phyloP scores from a whole-genome alignment of 352 stramenopile genomes.

The Thalassiosira hispida region DNA sequence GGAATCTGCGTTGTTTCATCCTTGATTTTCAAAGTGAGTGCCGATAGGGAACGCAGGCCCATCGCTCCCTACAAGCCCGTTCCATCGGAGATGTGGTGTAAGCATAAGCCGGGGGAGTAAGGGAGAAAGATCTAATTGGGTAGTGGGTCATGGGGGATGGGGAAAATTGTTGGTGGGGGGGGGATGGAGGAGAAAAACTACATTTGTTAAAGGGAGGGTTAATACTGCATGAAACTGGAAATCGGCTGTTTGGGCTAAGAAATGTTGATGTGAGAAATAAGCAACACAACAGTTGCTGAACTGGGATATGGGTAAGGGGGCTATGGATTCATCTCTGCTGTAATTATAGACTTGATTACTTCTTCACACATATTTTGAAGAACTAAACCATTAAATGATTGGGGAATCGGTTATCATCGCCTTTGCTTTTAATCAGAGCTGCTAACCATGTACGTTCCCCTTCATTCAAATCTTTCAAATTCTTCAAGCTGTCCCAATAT shows the following conservation, averaged over 20 bases:
- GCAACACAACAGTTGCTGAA: too few species aligned
- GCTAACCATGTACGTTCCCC: neutral
- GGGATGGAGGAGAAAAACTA: neutral
- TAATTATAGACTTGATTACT: neutral
- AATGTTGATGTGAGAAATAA: too few species aligned
- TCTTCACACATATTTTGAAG: neutral
- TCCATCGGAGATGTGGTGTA: constrained; percentile 79
- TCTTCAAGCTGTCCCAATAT: neutral
- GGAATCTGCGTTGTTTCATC: constrained; percentile 53
- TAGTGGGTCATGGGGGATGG: neutral
- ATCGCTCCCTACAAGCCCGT: constrained; percentile 76
- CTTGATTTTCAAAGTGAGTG: constrained; percentile 73
- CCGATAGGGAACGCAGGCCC: constrained; percentile 71
- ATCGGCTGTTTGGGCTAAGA: too few species aligned
- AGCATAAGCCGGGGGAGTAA: too few species aligned
- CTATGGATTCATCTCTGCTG: neutral
- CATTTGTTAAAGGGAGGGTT: too few species aligned
- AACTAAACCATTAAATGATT: neutral
- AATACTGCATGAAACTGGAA: too few species aligned
- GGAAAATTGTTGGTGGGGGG: neutral
- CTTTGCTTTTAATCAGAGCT: constrained; percentile 1
- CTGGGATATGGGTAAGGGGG: too few species aligned
- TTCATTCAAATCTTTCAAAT: neutral
- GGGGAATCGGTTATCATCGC: neutral
- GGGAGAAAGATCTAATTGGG: too few species aligned